Evolutionary conservation across 2,329 filamentous ascomycete genomes (phyloP), one percentile per base, ranked within the genome.

Genomic region (Cryphonectria naterciae): DNA sequence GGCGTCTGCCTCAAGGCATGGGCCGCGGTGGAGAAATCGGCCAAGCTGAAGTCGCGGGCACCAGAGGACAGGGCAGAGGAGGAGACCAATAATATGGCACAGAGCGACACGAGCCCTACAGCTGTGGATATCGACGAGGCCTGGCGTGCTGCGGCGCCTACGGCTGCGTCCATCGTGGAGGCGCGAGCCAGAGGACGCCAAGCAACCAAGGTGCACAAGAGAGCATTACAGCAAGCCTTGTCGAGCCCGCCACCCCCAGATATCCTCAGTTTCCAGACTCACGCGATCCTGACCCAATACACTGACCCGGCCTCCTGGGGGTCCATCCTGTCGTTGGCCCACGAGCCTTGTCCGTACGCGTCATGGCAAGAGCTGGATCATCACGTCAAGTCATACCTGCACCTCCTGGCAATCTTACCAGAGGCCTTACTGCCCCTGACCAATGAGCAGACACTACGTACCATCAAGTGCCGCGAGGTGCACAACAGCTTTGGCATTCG

Each of bases 401-500:
- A 68, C 66, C 71, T 72, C 1, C 63, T 61, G 2, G 66, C 67
- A 2, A 32, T 68, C 22, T 56, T 72, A 5, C 71, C 71, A 3
- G 54, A 49, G 7, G 43, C 37, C 2, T 58, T 72, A 2, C 46
- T 70, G n/a, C 63, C 43, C 5, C 28, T 71, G 28, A 46, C 54
- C 2, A 71, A 28, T 13, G 49, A 63, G 11, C 56, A 71, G 22
- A 69, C 70, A 19, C 46, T 72, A 17, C 46, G 63, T 19, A 68
- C 69, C 0, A 15, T 64, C 56, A 72, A 72, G 46, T 28, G 43
- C 5, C 63, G 66, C 5, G 71, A 72, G 43, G 71, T 72, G 17
- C 71, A 70, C 39, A 72, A 72, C 49, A 72, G 71, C 63, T 72
- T 72, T 7, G 71, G 71, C 32, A 72, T 72, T 32, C 68, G 71